A percentile compares a stretch with the other conserved stretches of the same genome.
phyloP scores from a whole-genome alignment of 192 early-diverging fungal genomes.

The Coemansia erecta region DNA sequence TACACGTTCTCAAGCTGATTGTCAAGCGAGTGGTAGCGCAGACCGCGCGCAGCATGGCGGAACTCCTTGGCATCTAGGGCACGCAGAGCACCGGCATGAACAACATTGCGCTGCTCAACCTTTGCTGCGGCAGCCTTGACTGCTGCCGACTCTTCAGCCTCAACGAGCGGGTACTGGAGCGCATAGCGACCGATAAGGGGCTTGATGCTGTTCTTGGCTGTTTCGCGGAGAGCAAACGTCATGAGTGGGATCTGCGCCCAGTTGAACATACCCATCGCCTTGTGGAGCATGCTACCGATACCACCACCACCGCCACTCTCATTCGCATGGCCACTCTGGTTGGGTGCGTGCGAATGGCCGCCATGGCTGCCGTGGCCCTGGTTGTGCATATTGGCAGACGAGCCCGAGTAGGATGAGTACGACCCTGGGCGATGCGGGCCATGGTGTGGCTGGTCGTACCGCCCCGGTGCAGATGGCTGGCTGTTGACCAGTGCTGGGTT shows the following conservation, averaged over 20 bases:
- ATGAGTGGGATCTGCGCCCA: slow-evolving; percentile 18
- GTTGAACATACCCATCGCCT: slow-evolving; percentile 6
- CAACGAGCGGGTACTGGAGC: slow-evolving; percentile 40
- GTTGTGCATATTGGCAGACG: neutral
- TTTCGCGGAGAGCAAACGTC: slow-evolving; percentile 26
- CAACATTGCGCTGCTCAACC: slow-evolving; percentile 16
- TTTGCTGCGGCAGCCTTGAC: slow-evolving; percentile 5
- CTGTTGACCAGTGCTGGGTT: neutral
- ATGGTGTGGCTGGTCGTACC: slow-evolving; percentile 13
- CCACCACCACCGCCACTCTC: neutral
- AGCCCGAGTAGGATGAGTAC: neutral
- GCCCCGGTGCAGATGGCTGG: slow-evolving; percentile 4
- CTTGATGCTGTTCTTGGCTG: slow-evolving; percentile 6
- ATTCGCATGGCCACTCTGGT: neutral
- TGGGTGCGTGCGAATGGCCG: neutral
- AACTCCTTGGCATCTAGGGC: slow-evolving; percentile 35
- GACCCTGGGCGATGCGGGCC: neutral
- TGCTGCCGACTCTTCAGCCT: slow-evolving; percentile 27
- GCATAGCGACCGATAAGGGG: slow-evolving; percentile 46
- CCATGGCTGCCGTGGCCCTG: neutral
- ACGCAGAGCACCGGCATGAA: slow-evolving; percentile 26
- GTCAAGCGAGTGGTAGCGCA: slow-evolving; percentile 30
- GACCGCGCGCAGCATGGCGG: slow-evolving; percentile 23
- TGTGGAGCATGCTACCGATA: neutral
- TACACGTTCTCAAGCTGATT: slow-evolving; percentile 31